Base-by-base conservation (phyloP, 495 filamentous ascomycete genomes). In the Annulohypoxylon bovei region DNA sequence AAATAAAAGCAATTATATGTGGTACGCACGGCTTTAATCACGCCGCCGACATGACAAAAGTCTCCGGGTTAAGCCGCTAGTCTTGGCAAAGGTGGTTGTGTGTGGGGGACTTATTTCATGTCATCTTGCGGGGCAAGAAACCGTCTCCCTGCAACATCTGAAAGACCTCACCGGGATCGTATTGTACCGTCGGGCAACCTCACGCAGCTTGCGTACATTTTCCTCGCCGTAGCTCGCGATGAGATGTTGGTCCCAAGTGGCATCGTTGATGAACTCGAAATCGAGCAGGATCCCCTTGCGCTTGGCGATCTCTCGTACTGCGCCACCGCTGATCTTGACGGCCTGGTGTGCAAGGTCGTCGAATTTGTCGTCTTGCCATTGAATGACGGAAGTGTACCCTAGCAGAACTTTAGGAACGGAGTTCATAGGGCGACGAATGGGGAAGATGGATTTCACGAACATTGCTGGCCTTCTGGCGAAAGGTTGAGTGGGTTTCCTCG, bases 81-180 rank as follows among this genome's bases (percentile, higher is more conserved):
- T 1, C 14, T 40, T 40, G 35, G 35, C 35, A 37, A 11, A 11
- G 35, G 35, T 12, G 35, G 16, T 4, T n/a, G 9, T 40, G 14
- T n/a, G n/a, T n/a, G 37, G 16, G 37, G 6, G 12, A 9, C n/a
- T 9, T 40, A 9, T 7, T 6, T 40, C 14, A 40, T 4, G 37
- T 12, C 37, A 40, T 40, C 6, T 40, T 40, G 37, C 16, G 37
- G 14, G 16, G 37, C n/a, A 42, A 20, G 44, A 12, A 57, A 6
- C 59, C 62, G 4, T 67, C 71, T 12, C 42, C 57, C 0, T 67
- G 65, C 47, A 77, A 60, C 25, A 62, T 73, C 62, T 82, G 79
- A 50, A 81, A 83, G 16, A 83, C 65, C 1, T 71, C 62, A 4
- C 20, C 0, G 0, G 80, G 80, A 59, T 83, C 82, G 65, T 79